phyloP scores from a whole-genome alignment of 345 rosid genomes.

The Citrus glauca region DNA sequence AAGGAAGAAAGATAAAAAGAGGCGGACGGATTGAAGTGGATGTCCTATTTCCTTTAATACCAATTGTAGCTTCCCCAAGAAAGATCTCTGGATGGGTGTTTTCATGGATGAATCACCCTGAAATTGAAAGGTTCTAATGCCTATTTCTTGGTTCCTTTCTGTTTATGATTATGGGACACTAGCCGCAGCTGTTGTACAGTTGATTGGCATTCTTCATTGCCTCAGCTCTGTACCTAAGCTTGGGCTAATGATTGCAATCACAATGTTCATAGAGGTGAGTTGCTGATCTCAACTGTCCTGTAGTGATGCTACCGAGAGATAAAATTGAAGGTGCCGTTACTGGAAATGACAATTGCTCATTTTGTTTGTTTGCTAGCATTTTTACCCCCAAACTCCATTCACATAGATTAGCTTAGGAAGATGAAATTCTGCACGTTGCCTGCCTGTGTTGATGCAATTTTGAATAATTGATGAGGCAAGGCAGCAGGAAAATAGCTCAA shows the following conservation, averaged over 20 bases:
- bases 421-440: not conserved
- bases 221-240: not conserved
- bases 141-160: not conserved
- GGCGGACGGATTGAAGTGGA: slow-evolving; percentile 31
- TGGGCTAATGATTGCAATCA: not conserved
- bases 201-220: not conserved
- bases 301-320: too few species aligned
- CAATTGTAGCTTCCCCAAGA: not conserved
- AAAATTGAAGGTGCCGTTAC: not conserved
- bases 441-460: not conserved
- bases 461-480: not conserved
- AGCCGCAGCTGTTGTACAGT: not conserved
- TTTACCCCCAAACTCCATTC: not conserved
- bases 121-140: not conserved
- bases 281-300: not conserved
- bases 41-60: not conserved
- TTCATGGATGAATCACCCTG: not conserved
- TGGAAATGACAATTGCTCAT: not conserved
- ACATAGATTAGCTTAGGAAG: not conserved
- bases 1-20: slow-evolving; percentile 45
- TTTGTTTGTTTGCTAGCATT: not conserved
- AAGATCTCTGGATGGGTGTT: not conserved
- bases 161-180: too few species aligned
- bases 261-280: not conserved
- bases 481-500: too few species aligned